Evolutionary conservation across 2,329 filamentous ascomycete species (phyloP), one percentile per base, ranked within the genome.

Genomic region (Penicillium sp.): DNA sequence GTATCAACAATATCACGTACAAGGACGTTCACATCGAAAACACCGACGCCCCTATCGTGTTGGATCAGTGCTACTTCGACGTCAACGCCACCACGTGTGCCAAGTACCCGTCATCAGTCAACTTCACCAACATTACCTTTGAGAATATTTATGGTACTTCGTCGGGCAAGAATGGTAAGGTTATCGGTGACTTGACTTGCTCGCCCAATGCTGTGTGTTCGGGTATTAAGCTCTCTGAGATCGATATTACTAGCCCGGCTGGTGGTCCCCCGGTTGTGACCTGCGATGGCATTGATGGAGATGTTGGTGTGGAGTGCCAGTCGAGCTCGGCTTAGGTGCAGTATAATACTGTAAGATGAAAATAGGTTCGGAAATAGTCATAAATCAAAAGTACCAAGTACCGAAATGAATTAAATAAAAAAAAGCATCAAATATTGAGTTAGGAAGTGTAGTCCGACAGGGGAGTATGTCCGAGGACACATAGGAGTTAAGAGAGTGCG

Each of bases 51-150:
- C 79, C 82, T 0, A 77, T 85, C 23, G 82, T 85, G 36, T 73
- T 87, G 8, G 84, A 87, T 65, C 83, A 84, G 29, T 87, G 85
- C 72, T 87, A 87, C 71, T 86, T 86, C 70, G 81, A 86, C 60
- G 75, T 84, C 60, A 79, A 81, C 55, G 62, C 75, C 4, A 78
- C 78, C 0, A 77, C 78, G 2, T 87, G 84, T 64, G 77, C 80
- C 2, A 58, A 76, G 15, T 82, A 83, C 61, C 84, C 84, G 0
- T 84, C 82, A 0, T 75, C 77, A 8, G 83, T 86, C 62, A 82
- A 86, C 64, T 80, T 87, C 56, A 83, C 81, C 27, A 81, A 86
- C 66, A 79, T 87, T 33, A 74, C 73, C 0, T 87, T 87, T 59
- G 76, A 85, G 64, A 86, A 86, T 65, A 80, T 87, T 59, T 77